phyloP scores from a whole-genome alignment of 768 basidiomycete genomes.

The Mycena pura region DNA sequence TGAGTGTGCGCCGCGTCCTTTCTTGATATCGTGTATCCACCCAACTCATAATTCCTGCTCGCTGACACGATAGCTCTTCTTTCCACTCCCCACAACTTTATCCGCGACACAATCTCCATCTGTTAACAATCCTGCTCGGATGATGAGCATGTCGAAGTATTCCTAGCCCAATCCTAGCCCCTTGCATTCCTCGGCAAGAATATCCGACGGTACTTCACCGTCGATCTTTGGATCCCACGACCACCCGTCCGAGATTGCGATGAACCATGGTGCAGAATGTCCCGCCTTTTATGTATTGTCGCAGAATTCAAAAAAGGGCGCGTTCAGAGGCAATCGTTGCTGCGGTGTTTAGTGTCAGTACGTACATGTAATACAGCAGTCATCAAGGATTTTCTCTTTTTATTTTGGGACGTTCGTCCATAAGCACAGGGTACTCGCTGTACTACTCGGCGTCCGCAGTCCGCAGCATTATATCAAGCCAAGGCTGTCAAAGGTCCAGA shows the following conservation, averaged over 20 bases:
- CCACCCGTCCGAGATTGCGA: constrained; percentile 57
- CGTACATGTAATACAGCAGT: too few relatives aligned
- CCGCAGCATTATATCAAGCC: too few relatives aligned
- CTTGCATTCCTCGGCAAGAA: constrained; percentile 57
- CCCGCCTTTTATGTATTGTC: constrained; percentile 71
- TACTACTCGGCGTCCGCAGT: too few relatives aligned
- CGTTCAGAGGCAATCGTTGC: too few relatives aligned
- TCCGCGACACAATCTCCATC: constrained; percentile 60
- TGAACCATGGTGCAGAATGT: too few relatives aligned
- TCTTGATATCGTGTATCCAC: constrained; percentile 61
- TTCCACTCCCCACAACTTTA: constrained; percentile 27
- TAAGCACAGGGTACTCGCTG: too few relatives aligned
- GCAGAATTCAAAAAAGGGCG: constrained; percentile 38
- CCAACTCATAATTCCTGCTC: constrained; percentile 52
- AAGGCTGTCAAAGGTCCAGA: too few relatives aligned
- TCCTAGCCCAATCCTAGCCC: constrained; percentile 50
- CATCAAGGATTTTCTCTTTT: too few relatives aligned
- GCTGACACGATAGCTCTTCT: constrained; percentile 50
- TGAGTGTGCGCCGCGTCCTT: constrained; percentile 63
- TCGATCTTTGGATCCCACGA: constrained; percentile 48
- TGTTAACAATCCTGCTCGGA: constrained; percentile 65
- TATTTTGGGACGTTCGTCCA: too few relatives aligned
- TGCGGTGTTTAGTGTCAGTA: too few relatives aligned
- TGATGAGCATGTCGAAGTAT: constrained; percentile 51
- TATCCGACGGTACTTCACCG: constrained; percentile 46